These are phyloP conservation scores for Priceomyces medius DNA, from an alignment of 805 yeast genomes.

Conservation along the genomic window DNA sequence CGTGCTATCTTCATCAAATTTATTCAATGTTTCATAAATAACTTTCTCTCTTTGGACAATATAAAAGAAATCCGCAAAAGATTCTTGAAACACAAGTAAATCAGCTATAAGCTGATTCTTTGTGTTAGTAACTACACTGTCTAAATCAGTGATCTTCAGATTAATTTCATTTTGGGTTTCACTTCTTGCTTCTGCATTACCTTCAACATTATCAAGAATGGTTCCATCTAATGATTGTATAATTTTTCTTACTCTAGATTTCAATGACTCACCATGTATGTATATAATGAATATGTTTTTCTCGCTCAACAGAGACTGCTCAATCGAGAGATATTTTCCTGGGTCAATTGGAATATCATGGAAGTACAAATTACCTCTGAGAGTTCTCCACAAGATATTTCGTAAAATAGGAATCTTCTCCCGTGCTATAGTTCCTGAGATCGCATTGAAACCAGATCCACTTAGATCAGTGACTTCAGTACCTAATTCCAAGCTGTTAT, in stretches of 20 bases:
- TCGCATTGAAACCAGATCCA: conserved; percentile 28
- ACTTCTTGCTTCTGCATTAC: conserved; percentile 23
- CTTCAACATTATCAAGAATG: conserved; percentile 36
- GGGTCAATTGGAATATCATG: conserved; percentile 36
- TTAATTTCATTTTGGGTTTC: conserved; percentile 33
- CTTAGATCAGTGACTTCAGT: conserved; percentile 19
- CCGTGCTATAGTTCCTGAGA: conserved; percentile 36
- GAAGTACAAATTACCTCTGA: conserved; percentile 42
- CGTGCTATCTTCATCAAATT: conserved; percentile 65
- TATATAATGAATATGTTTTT: conserved; percentile 40
- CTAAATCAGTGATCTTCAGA: conserved; percentile 29
- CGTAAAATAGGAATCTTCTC: conserved; percentile 38
- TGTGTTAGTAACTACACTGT: conserved; percentile 33
- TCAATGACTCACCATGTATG: conserved; percentile 40
- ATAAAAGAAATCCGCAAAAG: conserved; percentile 30
- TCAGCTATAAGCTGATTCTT: conserved; percentile 38
- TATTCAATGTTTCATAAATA: conserved; percentile 59
- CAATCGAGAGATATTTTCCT: conserved; percentile 15
- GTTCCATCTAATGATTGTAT: conserved; percentile 39
- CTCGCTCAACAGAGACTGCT: conserved; percentile 18
- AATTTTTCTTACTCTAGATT: conserved; percentile 33
- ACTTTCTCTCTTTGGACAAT: conserved; percentile 52
- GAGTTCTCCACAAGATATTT: conserved; percentile 42
- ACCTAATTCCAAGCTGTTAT: conserved; percentile 22
- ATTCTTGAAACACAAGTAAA: conserved; percentile 35